phyloP scores from a whole-genome alignment of 306 rosid species.

The Carpinus viminea region DNA sequence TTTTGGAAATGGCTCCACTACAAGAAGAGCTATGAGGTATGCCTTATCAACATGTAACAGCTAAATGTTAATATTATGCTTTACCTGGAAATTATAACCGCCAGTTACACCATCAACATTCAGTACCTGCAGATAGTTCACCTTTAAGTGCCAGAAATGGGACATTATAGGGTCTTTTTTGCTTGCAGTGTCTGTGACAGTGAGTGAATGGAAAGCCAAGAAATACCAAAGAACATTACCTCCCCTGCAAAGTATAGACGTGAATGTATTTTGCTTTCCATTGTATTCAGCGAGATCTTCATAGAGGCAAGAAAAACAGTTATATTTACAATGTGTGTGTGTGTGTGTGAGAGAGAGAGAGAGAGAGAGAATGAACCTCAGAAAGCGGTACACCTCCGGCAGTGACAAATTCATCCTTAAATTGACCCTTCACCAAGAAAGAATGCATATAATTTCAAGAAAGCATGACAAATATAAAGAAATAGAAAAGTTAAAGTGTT shows the following conservation, averaged over 20 bases:
- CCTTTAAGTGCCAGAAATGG: constrained; percentile 20
- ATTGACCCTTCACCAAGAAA: constrained; percentile 67
- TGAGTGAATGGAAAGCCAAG: constrained; percentile 12
- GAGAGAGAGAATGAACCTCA: constrained; percentile 66
- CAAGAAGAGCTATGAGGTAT: not conserved
- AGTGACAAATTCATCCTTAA: constrained; percentile 95
- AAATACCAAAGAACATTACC: constrained; percentile 41
- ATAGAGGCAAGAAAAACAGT: constrained; percentile 15
- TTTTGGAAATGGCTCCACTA: constrained; percentile 2
- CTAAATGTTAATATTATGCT: not conserved
- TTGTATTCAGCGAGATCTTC: constrained; percentile 71
- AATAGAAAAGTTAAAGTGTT: constrained; percentile 1
- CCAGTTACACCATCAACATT: constrained; percentile 92
- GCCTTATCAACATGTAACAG: not conserved
- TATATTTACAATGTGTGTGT: constrained; percentile 10
- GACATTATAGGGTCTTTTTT: not conserved
- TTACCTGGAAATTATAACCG: constrained; percentile 97
- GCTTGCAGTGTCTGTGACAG: constrained; percentile 3
- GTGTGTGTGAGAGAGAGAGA: not conserved
- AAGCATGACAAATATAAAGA: constrained; percentile 6
- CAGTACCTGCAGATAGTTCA: constrained; percentile 56
- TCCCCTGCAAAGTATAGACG: constrained; percentile 86
- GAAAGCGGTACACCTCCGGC: constrained; percentile 93
- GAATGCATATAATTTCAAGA: constrained; percentile 14
- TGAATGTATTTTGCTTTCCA: constrained; percentile 80